Evolutionary conservation across 495 filamentous ascomycete species (phyloP).

Genomic region (Penicillium atrosanguineum): DNA sequence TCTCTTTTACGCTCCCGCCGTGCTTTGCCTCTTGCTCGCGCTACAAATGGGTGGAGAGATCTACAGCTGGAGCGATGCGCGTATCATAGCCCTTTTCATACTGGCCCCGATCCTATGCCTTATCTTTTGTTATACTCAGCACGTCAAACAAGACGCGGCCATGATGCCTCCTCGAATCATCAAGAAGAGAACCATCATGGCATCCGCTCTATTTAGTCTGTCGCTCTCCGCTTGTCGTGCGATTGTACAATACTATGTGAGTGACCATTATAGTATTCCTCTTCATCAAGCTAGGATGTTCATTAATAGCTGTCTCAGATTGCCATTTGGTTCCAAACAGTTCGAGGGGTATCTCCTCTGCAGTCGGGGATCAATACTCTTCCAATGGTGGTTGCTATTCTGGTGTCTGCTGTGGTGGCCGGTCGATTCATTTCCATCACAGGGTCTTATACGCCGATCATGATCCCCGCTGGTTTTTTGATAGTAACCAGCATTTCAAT

Average conservation of each 20-base stretch:
- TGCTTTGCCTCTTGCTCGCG: slow-evolving; percentile 4
- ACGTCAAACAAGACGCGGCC: slow-evolving; percentile 1
- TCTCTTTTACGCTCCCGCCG: background rate
- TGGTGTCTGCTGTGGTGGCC: slow-evolving; percentile 1
- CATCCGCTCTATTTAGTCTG: slow-evolving; percentile 1
- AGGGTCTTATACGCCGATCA: slow-evolving; percentile 6
- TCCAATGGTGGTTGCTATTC: slow-evolving; percentile 3
- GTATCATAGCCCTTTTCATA: background rate
- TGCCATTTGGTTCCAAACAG: slow-evolving; percentile 7
- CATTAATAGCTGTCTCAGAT: background rate
- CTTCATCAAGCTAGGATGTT: background rate
- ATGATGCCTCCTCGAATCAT: slow-evolving; percentile 7
- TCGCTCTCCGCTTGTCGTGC: slow-evolving; percentile 1
- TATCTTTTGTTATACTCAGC: background rate
- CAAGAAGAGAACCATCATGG: background rate
- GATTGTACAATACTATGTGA: no score
- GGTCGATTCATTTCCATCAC: slow-evolving; percentile 1
- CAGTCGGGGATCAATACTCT: slow-evolving; percentile 3
- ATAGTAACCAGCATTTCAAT: background rate
- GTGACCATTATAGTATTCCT: slow-evolving; percentile 1
- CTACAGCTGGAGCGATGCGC: slow-evolving; percentile 4
- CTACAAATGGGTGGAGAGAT: slow-evolving; percentile 2
- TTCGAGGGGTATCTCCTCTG: slow-evolving; percentile 2
- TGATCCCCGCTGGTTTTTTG: slow-evolving; percentile 1
- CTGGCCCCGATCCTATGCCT: background rate